Evolutionary conservation across 805 yeast genomes (phyloP).

Genomic region (Debaryomyces maramus): DNA sequence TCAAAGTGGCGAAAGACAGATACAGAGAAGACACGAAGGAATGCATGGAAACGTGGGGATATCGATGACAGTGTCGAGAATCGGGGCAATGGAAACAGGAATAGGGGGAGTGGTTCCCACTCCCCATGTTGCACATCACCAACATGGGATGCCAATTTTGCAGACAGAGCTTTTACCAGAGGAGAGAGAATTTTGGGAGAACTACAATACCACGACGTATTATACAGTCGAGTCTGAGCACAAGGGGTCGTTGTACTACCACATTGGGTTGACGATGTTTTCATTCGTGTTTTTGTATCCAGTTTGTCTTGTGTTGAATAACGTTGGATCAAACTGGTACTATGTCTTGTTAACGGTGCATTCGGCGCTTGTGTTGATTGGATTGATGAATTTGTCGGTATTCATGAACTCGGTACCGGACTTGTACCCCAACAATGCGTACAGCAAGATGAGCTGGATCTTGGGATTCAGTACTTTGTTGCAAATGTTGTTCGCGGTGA

Average conservation of each 20-base stretch:
- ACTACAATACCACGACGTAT: slow-evolving; percentile 74
- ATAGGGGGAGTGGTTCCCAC: slow-evolving; percentile 18
- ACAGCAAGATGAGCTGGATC: slow-evolving; percentile 63
- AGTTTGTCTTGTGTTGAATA: slow-evolving; percentile 60
- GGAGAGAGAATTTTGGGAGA: slow-evolving; percentile 75
- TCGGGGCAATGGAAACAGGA: slow-evolving; percentile 15
- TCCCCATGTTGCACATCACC: slow-evolving; percentile 40
- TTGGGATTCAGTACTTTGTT: slow-evolving; percentile 51
- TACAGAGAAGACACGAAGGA: not conserved
- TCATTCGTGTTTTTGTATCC: slow-evolving; percentile 66
- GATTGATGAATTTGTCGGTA: slow-evolving; percentile 55
- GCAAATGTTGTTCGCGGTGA: slow-evolving; percentile 57
- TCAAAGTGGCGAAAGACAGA: too few species aligned
- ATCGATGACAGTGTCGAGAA: slow-evolving; percentile 17
- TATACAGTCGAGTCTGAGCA: slow-evolving; percentile 55
- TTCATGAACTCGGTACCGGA: slow-evolving; percentile 60
- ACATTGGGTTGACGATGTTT: slow-evolving; percentile 44
- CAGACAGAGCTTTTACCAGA: slow-evolving; percentile 65
- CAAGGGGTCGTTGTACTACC: slow-evolving; percentile 54
- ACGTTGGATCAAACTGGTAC: slow-evolving; percentile 57
- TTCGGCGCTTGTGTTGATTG: slow-evolving; percentile 42
- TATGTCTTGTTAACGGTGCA: slow-evolving; percentile 57
- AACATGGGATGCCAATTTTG: slow-evolving; percentile 76
- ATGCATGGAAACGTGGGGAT: slow-evolving; percentile 21
- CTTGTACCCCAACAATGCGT: slow-evolving; percentile 76